Base-by-base conservation (phyloP, 1,139 yeast genomes). In the Magnusiomyces sp. region DNA sequence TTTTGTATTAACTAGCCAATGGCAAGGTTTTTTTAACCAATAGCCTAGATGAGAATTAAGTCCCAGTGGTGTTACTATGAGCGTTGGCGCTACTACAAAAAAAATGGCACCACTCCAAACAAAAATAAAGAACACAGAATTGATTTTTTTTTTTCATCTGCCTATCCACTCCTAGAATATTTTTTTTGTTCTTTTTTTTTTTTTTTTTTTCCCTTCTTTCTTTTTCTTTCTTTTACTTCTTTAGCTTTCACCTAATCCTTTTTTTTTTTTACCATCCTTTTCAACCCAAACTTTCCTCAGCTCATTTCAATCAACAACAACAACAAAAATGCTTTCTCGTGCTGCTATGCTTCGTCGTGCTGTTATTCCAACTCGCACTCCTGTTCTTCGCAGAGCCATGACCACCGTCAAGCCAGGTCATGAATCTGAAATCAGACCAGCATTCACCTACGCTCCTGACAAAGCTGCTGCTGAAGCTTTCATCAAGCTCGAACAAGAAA, bases 401-500 rank as follows among this genome's bases (percentile, higher is more conserved):
- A 34, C 68, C 67, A 57, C 62, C 62, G 58, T 61, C 63, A 62
- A 66, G 48, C 46, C 53, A 50, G 45, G 45, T 31, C 45, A 42
- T 31, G 45, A 42, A 17, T 6, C 16, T 16, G 62, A 68, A 62
- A 68, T 68, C 61, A 53, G 56, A 27, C 31, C 51, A 11, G 71
- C 71, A 33, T 63, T 63, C 60, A 59, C 63, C 53, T 59, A 60
- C 55, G 55, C 67, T 51, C 62, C 77, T 53, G 71, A 78, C 62
- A 62, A 72, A 48, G 76, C 70, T 52, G 80, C 80, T 60, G 86
- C 79, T 54, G 68, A 73, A 60, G 80, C 73, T 36, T 81, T 72
- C 70, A 68, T 67, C 59, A 70, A 73, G 53, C 63, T 66, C 47
- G 51, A 71, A 50, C 71, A 79, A 61, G 88, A 83, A 61, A 79